Evolutionary conservation across 2,329 filamentous ascomycete genomes (phyloP).

Genomic region (Fusarium sp.): DNA sequence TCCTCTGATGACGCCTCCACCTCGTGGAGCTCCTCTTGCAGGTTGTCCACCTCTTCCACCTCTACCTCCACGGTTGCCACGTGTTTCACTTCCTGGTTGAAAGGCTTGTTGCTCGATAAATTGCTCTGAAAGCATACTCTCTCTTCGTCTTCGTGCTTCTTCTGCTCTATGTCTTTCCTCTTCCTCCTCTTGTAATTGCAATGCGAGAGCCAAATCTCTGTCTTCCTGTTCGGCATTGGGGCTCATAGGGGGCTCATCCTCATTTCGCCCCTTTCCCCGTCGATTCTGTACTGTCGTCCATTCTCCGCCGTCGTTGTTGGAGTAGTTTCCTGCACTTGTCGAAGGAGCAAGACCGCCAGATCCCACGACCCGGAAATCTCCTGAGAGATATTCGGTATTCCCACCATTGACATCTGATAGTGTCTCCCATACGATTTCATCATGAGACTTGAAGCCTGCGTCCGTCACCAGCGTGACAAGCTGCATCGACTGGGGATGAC

Average conservation of each 20-base stretch:
- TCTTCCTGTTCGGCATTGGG: constrained; percentile 77
- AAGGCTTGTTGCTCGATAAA: constrained; percentile 74
- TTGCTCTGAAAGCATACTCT: constrained; percentile 75
- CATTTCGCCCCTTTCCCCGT: constrained; percentile 46
- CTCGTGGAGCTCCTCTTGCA: constrained; percentile 12
- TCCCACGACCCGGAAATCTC: constrained; percentile 91
- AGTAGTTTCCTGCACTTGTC: constrained; percentile 26
- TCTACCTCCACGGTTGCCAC: constrained; percentile 38
- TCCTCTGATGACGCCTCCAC: constrained; percentile 35
- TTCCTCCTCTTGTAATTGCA: constrained; percentile 96
- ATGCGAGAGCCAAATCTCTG: constrained; percentile 84
- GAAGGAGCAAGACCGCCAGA: constrained; percentile 43
- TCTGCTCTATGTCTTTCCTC: constrained; percentile 80
- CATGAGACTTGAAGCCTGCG: constrained; percentile 86
- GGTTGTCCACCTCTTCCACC: constrained; percentile 16
- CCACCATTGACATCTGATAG: constrained; percentile 89
- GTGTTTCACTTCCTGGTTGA: constrained; percentile 45
- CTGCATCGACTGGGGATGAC: constrained; percentile 80
- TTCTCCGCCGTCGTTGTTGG: constrained; percentile 49
- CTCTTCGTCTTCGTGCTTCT: constrained; percentile 71
- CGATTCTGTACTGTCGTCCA: constrained; percentile 67
- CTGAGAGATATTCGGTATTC: constrained; percentile 84
- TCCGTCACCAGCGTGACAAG: constrained; percentile 91
- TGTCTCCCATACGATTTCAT: constrained; percentile 96
- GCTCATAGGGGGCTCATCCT: constrained; percentile 49